Evolutionary conservation across 306 rosid genomes (phyloP), one percentile per base, ranked within the genome.

Genomic region (Cyclanthera cordifolia): DNA sequence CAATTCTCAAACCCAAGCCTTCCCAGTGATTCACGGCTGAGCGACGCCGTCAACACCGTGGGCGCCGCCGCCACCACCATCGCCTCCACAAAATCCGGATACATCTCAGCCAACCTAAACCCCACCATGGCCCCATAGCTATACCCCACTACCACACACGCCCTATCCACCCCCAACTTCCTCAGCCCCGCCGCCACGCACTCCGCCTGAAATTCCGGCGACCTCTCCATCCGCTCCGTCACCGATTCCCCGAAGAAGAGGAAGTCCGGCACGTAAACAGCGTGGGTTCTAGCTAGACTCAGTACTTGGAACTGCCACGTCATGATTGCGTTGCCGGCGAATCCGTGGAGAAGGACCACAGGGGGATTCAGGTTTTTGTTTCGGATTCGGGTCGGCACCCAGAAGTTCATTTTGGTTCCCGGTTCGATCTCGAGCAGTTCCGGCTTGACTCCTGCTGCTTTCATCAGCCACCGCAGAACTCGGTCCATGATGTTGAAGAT

Each of bases 81-180:
- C 3, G 82, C 61, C 59, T 39, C 71, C 48, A 83, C 80, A 79
- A 83, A 41, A 16, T 75, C 54, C 0, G 84, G 87, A 51, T 47
- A 78, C 73, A 70, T 12, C 71, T 73, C 53, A 0, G 80, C 82
- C 85, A 83, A 37, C 41, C 71, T 78, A 50, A 80, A 80, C 68
- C 80, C 87, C 21, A 80, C 79, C 77, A 75, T 82, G 11, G 79
- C 85, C 8, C 87, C 82, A 47, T 79, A 82, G 80, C 86, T 79
- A 3, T 74, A 60, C 48, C 67, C 67, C 25, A 60, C 67, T 53
- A 79, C 54, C 30, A 74, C 75, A 66, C 78, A 82, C 74, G 48
- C 1, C 10, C 17, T 68, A 39, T 83, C 75, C 19, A 83, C 82
- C 4, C 82, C 87, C 2, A 83, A 69, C 56, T 30, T 78, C 45